Conservation (phyloP, 768 basidiomycete species). For the Boletus edulis region DNA sequence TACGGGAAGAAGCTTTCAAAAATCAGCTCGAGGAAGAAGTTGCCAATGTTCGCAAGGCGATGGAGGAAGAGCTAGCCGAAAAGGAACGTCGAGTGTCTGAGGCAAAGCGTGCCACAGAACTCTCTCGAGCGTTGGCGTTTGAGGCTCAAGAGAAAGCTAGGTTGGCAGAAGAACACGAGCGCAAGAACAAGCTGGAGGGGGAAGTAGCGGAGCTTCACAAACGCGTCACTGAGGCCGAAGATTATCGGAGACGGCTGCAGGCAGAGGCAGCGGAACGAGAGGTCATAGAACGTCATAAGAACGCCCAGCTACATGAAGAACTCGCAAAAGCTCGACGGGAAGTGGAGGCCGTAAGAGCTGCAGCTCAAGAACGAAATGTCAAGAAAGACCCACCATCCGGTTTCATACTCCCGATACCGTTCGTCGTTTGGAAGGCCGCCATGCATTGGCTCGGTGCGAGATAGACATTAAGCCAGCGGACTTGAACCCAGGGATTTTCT, state of each 20-base stretch:
- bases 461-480: slow-evolving; percentile 5
- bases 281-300: slow-evolving; percentile 26
- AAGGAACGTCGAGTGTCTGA: slow-evolving; percentile 23
- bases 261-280: slow-evolving; percentile 28
- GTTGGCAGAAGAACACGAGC: slow-evolving; percentile 30
- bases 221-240: slow-evolving; percentile 28
- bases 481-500: not conserved
- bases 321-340: slow-evolving; percentile 28
- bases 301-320: slow-evolving; percentile 30
- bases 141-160: slow-evolving; percentile 32
- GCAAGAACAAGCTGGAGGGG: slow-evolving; percentile 26
- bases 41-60: slow-evolving; percentile 18
- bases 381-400: slow-evolving; percentile 30
- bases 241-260: slow-evolving; percentile 25
- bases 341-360: slow-evolving; percentile 20
- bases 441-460: slow-evolving; percentile 33
- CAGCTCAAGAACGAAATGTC: slow-evolving; percentile 22
- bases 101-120: slow-evolving; percentile 29
- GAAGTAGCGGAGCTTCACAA: slow-evolving; percentile 26
- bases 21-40: slow-evolving; percentile 30
- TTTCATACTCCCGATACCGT: slow-evolving; percentile 32
- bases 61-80: slow-evolving; percentile 21
- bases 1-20: slow-evolving; percentile 24
- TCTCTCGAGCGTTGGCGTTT: slow-evolving; percentile 21
- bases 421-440: slow-evolving; percentile 33